Base-by-base conservation (phyloP, 441 rosid species). In the Erodium trifolium region DNA sequence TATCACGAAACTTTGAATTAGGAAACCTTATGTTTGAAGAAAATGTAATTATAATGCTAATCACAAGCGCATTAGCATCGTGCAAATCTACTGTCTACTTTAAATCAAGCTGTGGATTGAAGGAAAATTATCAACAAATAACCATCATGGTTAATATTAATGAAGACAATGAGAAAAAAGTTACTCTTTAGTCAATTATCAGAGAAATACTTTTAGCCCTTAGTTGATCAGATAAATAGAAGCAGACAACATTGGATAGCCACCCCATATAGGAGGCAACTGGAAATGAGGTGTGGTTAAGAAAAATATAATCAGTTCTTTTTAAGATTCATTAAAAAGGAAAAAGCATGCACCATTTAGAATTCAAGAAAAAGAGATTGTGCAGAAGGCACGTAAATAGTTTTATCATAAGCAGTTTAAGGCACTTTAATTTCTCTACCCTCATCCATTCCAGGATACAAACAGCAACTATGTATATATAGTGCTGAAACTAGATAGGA, bases 401-500 rank as follows among this genome's bases (percentile, higher is more conserved):
- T 63, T 27, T 63, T 63, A 63, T n/a, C 39, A 27, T 63, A 23
- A 29, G 39, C n/a, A n/a, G 66, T 29, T 63, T 11, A 27, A 63
- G 16, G 66, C 14, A 63, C 29, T 63, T 63, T 12, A 23, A 27
- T 29, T 27, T 12, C 37, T 53, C 10, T 53, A 16, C 60, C 14
- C 60, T 53, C 8, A 53, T 53, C 60, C 9, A 4, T 53, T 53
- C 60, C 60, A 53, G 60, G 19, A 14, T 53, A 14, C 60, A 16
- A 51, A 14, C 57, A 51, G 17, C 17, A 51, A 16, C 39, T 63
- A 29, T 63, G 16, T 63, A 31, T 29, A 78, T 49, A 49, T 37
- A 65, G 17, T 45, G 34, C 5, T 55, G 67, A 67, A 77, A 57
- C 76, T 67, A 67, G 68, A 84, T 14, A 81, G 78, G 77, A 82